Conservation (phyloP, 495 filamentous ascomycete species). For the Penicillium steckii region DNA sequence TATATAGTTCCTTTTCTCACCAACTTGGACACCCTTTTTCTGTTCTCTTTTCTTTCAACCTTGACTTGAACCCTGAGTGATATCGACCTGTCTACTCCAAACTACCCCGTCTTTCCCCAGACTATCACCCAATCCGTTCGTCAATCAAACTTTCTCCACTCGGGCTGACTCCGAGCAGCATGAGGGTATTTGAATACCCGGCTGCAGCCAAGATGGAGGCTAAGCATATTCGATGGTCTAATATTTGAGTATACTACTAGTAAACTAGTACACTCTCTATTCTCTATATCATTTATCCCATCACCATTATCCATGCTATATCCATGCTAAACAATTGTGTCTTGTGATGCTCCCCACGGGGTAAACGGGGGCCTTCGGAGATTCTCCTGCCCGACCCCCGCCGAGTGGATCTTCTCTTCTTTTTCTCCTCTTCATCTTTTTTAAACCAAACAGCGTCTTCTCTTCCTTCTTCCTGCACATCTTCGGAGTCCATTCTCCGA, state of each 20-base stretch:
- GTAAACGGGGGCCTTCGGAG: background rate
- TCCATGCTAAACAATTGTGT: too few relatives aligned
- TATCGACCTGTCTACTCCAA: background rate
- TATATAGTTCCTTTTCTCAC: too few relatives aligned
- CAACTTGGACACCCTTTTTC: too few relatives aligned
- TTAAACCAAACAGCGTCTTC: too few relatives aligned
- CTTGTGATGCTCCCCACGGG: constrained; percentile 3
- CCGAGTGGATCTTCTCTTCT: background rate
- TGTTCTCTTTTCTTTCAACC: too few relatives aligned
- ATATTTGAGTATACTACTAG: too few relatives aligned
- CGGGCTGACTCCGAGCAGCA: constrained; percentile 14
- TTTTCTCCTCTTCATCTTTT: background rate
- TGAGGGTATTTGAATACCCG: constrained; percentile 1
- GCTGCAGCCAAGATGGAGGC: too few relatives aligned
- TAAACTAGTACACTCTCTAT: too few relatives aligned
- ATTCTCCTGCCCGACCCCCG: background rate
- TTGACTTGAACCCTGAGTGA: background rate
- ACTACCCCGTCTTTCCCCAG: background rate
- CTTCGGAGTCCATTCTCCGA: background rate
- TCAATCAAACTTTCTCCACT: background rate
- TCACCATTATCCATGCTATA: too few relatives aligned
- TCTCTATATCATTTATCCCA: background rate
- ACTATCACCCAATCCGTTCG: background rate
- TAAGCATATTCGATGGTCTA: too few relatives aligned
- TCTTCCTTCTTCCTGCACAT: background rate